phyloP scores from a whole-genome alignment of 2,329 filamentous ascomycete species.

The Blastomyces percursus region DNA sequence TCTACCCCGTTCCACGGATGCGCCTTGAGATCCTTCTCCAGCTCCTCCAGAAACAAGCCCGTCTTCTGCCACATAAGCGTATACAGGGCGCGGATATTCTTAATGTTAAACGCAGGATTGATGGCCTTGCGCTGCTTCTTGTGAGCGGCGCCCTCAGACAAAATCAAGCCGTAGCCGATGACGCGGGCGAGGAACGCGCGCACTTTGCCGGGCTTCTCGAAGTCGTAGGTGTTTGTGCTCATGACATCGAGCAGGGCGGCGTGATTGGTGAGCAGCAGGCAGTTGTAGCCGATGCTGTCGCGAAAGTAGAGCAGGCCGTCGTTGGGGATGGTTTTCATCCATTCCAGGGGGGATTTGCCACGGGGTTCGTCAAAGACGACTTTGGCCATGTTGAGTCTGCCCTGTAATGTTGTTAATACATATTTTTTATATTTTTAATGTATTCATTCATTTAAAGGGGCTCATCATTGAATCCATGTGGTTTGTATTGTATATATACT shows the following conservation, averaged over 20 bases:
- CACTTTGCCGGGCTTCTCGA: constrained; percentile 39
- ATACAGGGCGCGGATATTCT: constrained; percentile 28
- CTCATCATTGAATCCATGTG: neutral
- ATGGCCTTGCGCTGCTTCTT: constrained; percentile 34
- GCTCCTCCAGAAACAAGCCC: constrained; percentile 22
- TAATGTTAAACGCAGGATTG: constrained; percentile 29
- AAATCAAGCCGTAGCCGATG: constrained; percentile 41
- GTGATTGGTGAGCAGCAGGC: constrained; percentile 25
- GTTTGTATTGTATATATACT: too few relatives aligned
- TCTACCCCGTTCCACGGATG: constrained; percentile 21
- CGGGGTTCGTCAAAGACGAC: constrained; percentile 27
- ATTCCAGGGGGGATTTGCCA: constrained; percentile 27
- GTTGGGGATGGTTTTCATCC: constrained; percentile 44
- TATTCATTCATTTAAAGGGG: neutral
- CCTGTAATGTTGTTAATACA: constrained; percentile 13
- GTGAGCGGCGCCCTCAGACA: constrained; percentile 42
- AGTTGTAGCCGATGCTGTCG: constrained; percentile 34
- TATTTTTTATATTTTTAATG: neutral
- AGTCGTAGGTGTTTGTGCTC: constrained; percentile 44
- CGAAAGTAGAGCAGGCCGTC: constrained; percentile 46
- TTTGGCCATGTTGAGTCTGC: constrained; percentile 18
- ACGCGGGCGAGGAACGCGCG: constrained; percentile 39
- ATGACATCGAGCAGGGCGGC: constrained; percentile 42
- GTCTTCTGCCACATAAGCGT: constrained; percentile 31
- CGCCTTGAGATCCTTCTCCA: constrained; percentile 22